Base-by-base conservation (phyloP, 2,329 filamentous ascomycete species). In the Hymenoscyphus occultus region DNA sequence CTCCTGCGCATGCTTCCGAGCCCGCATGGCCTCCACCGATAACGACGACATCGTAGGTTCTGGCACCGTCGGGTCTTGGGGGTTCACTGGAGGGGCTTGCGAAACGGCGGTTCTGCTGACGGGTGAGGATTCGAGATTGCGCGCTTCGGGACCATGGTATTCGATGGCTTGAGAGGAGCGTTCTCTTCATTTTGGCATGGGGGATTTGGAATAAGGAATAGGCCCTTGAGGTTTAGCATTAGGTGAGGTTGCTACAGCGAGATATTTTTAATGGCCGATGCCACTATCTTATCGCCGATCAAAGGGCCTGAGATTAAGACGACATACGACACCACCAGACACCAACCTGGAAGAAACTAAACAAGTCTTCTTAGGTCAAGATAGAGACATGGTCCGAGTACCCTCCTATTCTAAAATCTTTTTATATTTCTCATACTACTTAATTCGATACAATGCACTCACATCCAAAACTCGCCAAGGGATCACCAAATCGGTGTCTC, bases 11-110 rank as follows among this genome's bases (percentile, higher is more conserved):
- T 65, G 95, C 95, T 82, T 99, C 95, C 62, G 93, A 91, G 59
- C 95, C 95, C 64, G 95, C 95, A 81, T 99, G 95, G 35, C 95
- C 95, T 67, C 95, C 95, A 63, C 95, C 95, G 68, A 99, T 93
- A 1, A 99, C 93, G 42, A 99, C 84, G 60, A 99, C 95, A 84
- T 99, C 94, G 75, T 91, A 96, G 5, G 70, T 69, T 39, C 74
- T 75, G 19, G 45, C 45, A 51, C 45, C 45, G 19, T 51, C 45
- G n/a, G 45, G 19, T 51, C 19, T 51, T 3, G 12, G 22, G 19
- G 19, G 45, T 22, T 22, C 45, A 51, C n/a, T 61, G 19, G 62
- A 45, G 40, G 71, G 68, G 57, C 69, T 65, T 10, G 72, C 72
- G 65, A 73, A 71, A 48, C 14, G 39, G 60, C 71, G 67, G 35